Evolutionary conservation across 2,329 filamentous ascomycete genomes (phyloP).

Genomic region (Purpureocillium takamizusanense): DNA sequence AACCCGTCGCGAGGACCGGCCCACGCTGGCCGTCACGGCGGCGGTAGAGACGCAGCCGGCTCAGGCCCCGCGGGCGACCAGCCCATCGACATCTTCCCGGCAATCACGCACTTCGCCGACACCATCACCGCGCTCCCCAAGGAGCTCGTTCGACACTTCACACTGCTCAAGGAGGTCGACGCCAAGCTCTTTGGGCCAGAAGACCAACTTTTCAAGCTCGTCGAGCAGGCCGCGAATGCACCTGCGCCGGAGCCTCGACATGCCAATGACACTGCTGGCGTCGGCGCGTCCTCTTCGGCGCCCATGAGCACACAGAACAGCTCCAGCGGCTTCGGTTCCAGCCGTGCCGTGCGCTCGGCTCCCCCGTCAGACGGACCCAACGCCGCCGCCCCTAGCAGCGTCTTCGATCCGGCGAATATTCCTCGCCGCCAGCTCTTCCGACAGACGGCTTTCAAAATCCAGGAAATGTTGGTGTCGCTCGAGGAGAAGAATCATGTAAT

Average conservation of each 20-base stretch:
- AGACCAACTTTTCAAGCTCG: slow-evolving; percentile 67
- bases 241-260: slow-evolving; percentile 36
- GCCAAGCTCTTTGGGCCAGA: slow-evolving; percentile 90
- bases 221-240: slow-evolving; percentile 52
- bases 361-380: slow-evolving; percentile 34
- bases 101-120: slow-evolving; percentile 73
- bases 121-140: slow-evolving; percentile 86
- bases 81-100: slow-evolving; percentile 58
- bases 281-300: slow-evolving; percentile 31
- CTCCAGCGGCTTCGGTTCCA: slow-evolving; percentile 28
- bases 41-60: slow-evolving; percentile 35
- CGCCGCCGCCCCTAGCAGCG: slow-evolving; percentile 25
- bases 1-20: slow-evolving; percentile 51
- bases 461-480: slow-evolving; percentile 78
- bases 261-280: slow-evolving; percentile 34
- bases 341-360: slow-evolving; percentile 25
- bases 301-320: slow-evolving; percentile 42
- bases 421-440: slow-evolving; percentile 66
- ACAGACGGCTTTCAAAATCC: slow-evolving; percentile 67
- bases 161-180: slow-evolving; percentile 92
- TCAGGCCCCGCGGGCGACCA: slow-evolving; percentile 39
- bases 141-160: slow-evolving; percentile 93
- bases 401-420: slow-evolving; percentile 49
- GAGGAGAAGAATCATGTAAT: slow-evolving; percentile 98
- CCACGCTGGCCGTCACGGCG: slow-evolving; percentile 32